Percentiles rank a stretch among this genome's conserved stretches.
These are phyloP conservation scores for Fusarium oligoseptatum DNA, from an alignment of 2,329 filamentous ascomycete genomes.

Conservation along the genomic window DNA sequence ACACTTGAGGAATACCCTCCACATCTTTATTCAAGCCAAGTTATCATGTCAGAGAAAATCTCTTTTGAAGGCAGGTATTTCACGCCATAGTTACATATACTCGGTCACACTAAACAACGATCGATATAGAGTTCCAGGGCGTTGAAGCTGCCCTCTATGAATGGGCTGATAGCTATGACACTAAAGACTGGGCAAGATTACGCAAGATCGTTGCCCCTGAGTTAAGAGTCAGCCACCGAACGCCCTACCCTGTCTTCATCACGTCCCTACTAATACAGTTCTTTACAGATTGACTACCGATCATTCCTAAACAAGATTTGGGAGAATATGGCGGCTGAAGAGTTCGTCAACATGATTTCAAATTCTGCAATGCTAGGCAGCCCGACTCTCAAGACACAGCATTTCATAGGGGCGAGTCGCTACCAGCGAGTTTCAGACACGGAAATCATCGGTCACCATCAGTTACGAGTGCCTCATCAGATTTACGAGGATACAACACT, in stretches of 20 bases:
- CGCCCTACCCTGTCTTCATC: background rate
- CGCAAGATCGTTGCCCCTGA: background rate
- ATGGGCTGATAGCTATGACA: conserved; percentile 15
- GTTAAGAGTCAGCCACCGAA: background rate
- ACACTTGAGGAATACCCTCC: too few species aligned
- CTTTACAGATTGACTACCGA: background rate
- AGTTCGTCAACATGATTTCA: background rate
- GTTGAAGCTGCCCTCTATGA: conserved; percentile 1
- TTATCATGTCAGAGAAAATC: background rate
- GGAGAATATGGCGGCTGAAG: background rate
- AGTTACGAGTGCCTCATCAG: background rate
- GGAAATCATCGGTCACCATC: background rate
- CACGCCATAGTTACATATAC: background rate
- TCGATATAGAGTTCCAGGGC: background rate
- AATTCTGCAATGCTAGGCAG: background rate
- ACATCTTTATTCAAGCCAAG: background rate
- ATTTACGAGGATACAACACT: background rate
- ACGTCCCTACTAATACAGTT: background rate
- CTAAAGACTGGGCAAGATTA: conserved; percentile 13
- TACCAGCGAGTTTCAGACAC: background rate
- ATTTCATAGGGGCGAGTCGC: background rate
- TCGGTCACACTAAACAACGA: background rate
- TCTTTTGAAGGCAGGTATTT: background rate
- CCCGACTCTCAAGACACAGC: background rate
- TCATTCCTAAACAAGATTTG: background rate